Conservation (phyloP, 805 yeast genomes). For the Saccharomycopsis microspora region DNA sequence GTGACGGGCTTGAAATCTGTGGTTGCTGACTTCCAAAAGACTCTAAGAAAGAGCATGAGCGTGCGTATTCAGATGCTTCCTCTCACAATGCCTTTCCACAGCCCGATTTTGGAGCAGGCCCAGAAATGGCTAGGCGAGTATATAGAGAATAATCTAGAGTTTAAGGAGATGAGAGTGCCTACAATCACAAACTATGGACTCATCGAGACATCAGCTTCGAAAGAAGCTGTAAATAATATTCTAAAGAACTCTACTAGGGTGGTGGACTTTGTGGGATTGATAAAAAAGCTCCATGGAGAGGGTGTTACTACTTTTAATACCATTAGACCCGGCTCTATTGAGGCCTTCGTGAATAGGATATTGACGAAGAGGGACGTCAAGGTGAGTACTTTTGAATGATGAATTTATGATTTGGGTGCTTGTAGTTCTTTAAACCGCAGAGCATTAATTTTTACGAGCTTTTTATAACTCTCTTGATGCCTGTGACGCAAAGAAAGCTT, state of each 20-base stretch:
- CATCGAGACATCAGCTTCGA: background rate
- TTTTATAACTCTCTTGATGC: no score
- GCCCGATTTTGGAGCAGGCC: conserved; percentile 5
- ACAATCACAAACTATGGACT: conserved; percentile 7
- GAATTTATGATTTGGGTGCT: no score
- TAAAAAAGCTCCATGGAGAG: conserved; percentile 1
- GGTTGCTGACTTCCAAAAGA: background rate
- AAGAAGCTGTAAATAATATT: conserved; percentile 5
- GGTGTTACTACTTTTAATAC: conserved; percentile 5
- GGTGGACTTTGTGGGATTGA: conserved; percentile 13
- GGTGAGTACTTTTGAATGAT: no score
- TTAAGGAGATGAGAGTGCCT: background rate
- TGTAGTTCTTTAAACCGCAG: no score
- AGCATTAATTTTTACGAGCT: no score
- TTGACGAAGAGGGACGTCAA: no score
- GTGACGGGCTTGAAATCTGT: conserved; percentile 4
- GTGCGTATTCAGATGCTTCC: conserved; percentile 8
- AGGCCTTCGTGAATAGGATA: no score
- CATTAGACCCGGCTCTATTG: conserved; percentile 10
- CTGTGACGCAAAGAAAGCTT: no score
- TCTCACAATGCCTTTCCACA: conserved; percentile 12
- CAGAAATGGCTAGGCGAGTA: conserved; percentile 5
- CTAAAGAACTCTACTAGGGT: conserved; percentile 10
- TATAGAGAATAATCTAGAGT: background rate
- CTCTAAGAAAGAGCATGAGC: background rate